Conservation (phyloP, 129 eudicot genomes). For the Sambucus nigra region DNA sequence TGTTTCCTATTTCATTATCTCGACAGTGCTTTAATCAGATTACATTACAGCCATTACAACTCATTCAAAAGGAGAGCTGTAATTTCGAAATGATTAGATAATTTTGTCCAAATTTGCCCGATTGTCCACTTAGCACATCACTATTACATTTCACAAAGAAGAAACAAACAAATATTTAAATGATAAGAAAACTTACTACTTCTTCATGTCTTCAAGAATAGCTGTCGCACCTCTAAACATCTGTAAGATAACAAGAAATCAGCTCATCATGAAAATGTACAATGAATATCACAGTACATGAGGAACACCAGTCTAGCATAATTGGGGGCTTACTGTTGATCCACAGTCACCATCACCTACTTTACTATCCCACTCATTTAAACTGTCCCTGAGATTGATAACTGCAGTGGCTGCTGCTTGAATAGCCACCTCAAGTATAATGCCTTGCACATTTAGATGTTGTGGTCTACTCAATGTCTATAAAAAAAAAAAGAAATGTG, state of each 20-base stretch:
- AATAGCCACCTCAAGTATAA: conserved; percentile 74
- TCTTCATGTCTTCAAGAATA: conserved; percentile 80
- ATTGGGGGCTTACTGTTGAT: conserved; percentile 63
- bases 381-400: conserved; percentile 50
- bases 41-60: neutral
- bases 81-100: neutral
- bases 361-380: conserved; percentile 93
- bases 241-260: conserved; percentile 29
- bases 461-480: conserved; percentile 69
- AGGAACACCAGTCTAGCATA: neutral
- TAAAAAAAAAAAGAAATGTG: conserved; percentile 5
- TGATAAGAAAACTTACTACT: conserved; percentile 38
- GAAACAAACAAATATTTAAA: neutral
- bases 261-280: neutral
- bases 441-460: conserved; percentile 57
- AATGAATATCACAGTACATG: neutral
- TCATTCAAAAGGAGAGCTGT: neutral
- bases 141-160: neutral
- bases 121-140: neutral
- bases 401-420: conserved; percentile 74
- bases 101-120: neutral
- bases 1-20: neutral
- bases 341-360: conserved; percentile 99
- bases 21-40: neutral
- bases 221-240: conserved; percentile 91